Base-by-base conservation (phyloP, 768 basidiomycete species). In the Mycena alexandri region DNA sequence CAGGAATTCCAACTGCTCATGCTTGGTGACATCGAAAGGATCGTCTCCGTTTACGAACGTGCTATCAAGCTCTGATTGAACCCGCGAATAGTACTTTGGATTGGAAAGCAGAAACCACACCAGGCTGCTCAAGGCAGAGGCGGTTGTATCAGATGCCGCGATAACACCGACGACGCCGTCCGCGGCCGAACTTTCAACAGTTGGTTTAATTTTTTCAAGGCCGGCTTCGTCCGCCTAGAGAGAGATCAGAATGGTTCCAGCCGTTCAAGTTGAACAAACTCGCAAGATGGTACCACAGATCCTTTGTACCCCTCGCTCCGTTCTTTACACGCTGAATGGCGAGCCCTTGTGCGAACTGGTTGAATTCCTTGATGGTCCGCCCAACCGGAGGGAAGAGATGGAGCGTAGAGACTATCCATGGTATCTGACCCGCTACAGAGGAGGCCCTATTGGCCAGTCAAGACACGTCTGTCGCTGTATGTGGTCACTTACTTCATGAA, bases 211-310 rank as follows among this genome's bases (percentile, higher is more conserved):
- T n/a, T 74, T 74, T 1, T 79, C 76, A 12, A 78, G 57, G 14
- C 79, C 81, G 25, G 79, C 83, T 72, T 84, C 83, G 48, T 84
- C 80, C 19, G 80, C 81, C 82, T 82, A 43, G n/a, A 48, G 19
- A 17, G 41, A 55, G 17, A 21, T 41, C 22, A 55, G 52, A 46
- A 41, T 24, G 43, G 1, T 51, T 36, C n/a, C 61, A n/a, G 33
- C 10, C 7, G 21, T 46, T 5, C 1, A 55, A 5, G n/a, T 42
- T 8, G 29, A n/a, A 33, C 19, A 34, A 29, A 74, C 75, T 14
- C 61, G 80, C 83, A 17, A 84, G 65, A 72, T 84, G 72, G 63
- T 82, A 76, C 70, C 81, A 84, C 7, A 84, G 80, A 63, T 85
- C 86, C 83, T 25, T 85, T 79, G 3, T 44, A 1, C 19, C 82